Evolutionary conservation across 2,329 filamentous ascomycete genomes (phyloP).

Genomic region (Torrubiella hemipterigena): DNA sequence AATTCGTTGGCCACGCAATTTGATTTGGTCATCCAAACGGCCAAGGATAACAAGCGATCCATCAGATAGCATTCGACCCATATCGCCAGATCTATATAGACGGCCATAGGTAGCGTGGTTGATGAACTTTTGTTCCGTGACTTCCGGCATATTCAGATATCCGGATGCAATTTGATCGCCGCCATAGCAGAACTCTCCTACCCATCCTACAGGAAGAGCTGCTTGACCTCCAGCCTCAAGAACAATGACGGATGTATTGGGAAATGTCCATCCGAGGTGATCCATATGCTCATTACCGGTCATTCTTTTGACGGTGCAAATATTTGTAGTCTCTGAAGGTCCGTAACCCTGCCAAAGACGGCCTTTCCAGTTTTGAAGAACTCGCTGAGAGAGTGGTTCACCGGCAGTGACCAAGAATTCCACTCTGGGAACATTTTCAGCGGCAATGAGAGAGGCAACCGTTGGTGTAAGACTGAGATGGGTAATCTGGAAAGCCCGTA

Average conservation of each 20-base stretch:
- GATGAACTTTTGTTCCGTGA: constrained; percentile 57
- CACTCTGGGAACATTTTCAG: constrained; percentile 56
- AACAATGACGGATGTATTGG: constrained; percentile 67
- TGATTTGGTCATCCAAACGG: constrained; percentile 68
- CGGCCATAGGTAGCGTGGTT: constrained; percentile 56
- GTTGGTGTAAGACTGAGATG: constrained; percentile 82
- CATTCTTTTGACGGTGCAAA: constrained; percentile 65
- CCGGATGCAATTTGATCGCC: constrained; percentile 70
- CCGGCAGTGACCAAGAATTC: constrained; percentile 71
- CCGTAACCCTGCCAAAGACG: constrained; percentile 73
- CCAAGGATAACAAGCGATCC: constrained; percentile 64
- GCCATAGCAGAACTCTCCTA: constrained; percentile 80
- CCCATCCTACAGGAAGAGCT: constrained; percentile 54
- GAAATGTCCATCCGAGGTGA: constrained; percentile 64
- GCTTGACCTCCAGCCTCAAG: constrained; percentile 31
- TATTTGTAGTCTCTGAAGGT: constrained; percentile 78
- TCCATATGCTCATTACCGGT: constrained; percentile 45
- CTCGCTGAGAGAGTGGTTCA: constrained; percentile 63
- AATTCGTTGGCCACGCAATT: constrained; percentile 68
- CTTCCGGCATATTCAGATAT: constrained; percentile 53
- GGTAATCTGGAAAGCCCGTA: constrained; percentile 53
- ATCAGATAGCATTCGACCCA: constrained; percentile 67
- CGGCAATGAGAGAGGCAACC: constrained; percentile 63
- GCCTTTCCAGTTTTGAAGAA: constrained; percentile 56
- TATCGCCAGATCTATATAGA: constrained; percentile 73